Conservation (phyloP, 768 basidiomycete genomes). For the Auriculariales sp. region DNA sequence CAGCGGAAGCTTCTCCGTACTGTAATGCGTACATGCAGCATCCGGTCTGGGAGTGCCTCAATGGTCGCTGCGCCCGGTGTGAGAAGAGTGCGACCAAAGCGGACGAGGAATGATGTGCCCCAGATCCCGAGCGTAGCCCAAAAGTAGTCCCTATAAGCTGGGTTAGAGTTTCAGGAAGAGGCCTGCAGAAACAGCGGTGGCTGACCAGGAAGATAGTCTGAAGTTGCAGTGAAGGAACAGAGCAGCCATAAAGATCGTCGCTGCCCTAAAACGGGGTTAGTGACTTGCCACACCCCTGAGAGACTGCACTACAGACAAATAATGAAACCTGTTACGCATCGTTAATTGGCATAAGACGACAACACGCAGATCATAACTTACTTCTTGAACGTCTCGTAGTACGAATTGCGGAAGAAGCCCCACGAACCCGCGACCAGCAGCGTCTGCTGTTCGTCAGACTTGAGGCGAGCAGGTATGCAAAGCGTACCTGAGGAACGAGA, state of each 20-base stretch:
- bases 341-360: background rate
- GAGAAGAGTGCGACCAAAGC: slow-evolving; percentile 14
- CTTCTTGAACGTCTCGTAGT: slow-evolving; percentile 23
- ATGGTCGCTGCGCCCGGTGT: slow-evolving; percentile 13
- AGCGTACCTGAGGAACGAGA: slow-evolving; percentile 16
- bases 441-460: slow-evolving; percentile 8
- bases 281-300: too few relatives aligned
- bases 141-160: slow-evolving; percentile 14
- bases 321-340: background rate
- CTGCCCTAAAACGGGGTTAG: slow-evolving; percentile 9
- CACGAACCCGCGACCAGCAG: slow-evolving; percentile 17
- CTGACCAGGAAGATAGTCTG: slow-evolving; percentile 16
- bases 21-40: slow-evolving; percentile 10
- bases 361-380: background rate
- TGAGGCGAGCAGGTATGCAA: background rate
- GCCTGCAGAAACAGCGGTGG: background rate
- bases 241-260: slow-evolving; percentile 19
- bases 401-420: slow-evolving; percentile 17
- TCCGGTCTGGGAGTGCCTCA: slow-evolving; percentile 13
- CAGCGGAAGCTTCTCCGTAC: slow-evolving; percentile 16
- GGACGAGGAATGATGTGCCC: slow-evolving; percentile 14
- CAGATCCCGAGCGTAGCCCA: slow-evolving; percentile 18
- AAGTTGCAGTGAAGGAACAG: slow-evolving; percentile 21
- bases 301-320: background rate
- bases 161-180: background rate